Evolutionary conservation across 306 rosid genomes (phyloP), one percentile per base, ranked within the genome.

Genomic region (Medicago arabica): DNA sequence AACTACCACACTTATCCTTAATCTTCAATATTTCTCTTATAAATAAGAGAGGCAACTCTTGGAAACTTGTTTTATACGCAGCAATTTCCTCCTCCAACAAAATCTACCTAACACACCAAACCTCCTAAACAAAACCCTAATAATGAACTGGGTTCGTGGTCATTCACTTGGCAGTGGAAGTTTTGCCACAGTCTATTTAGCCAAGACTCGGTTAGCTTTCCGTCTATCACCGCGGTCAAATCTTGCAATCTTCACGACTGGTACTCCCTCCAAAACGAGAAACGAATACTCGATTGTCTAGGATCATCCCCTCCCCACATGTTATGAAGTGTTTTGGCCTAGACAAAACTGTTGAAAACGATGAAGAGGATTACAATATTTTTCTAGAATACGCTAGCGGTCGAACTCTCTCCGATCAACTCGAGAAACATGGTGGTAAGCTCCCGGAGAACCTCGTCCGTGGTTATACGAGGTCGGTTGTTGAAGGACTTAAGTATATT

Each of bases 81-180:
- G 28, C 28, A 23, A 23, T 23, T 23, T 23, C 28, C 1, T 23
- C 36, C 28, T 23, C 36, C 36, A 31, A 31, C 1, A 3, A 0
- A 31, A 14, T 2, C 28, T 23, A 23, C 2, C 3, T 23, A 23
- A 15, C 54, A 49, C 1, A 49, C 0, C 55, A 44, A 44, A 44
- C 6, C 15, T 3, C 15, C 18, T 6, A 17, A 6, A 54, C 17
- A 54, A 0, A 91, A n/a, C n/a, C n/a, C n/a, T n/a, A n/a, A n/a
- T n/a, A n/a, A 21, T 91, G 96, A 87, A 82, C 25, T 94, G 97
- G 98, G 34, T 86, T 83, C 97, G 98, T 3, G 97, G 98, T 28
- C 66, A 81, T 3, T 78, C 80, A 1, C 61, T 94, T 16, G 98
- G 98, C 0, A 66, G 69, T 8, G 98, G 98, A 1, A 86, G 90